Percentiles rank a stretch among this genome's conserved stretches.
Conservation (phyloP, 495 filamentous ascomycete species). For the Talaromyces proteolyticus region DNA sequence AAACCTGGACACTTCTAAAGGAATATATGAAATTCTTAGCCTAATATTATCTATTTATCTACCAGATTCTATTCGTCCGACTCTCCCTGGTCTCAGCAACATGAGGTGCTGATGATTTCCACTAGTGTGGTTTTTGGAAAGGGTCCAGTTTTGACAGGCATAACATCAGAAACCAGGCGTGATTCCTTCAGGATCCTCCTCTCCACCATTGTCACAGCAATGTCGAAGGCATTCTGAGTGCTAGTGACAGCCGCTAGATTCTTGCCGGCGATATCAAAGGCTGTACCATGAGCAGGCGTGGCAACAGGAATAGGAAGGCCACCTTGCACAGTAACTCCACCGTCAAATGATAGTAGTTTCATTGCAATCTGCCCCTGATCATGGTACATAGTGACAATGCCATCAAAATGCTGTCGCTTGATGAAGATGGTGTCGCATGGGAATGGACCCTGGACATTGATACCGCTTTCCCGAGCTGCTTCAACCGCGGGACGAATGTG, state of each 20-base stretch:
- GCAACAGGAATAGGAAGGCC: constrained; percentile 7
- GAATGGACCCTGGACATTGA: constrained; percentile 8
- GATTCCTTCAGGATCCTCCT: too few relatives aligned
- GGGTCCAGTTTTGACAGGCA: too few relatives aligned
- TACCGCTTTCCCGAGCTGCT: neutral
- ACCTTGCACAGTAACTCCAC: constrained; percentile 9
- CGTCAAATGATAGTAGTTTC: constrained; percentile 8
- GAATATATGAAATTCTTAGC: too few relatives aligned
- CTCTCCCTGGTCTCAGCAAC: too few relatives aligned
- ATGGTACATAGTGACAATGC: constrained; percentile 11
- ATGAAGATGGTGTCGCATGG: constrained; percentile 10
- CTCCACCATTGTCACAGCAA: too few relatives aligned
- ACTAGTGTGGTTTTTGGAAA: too few relatives aligned
- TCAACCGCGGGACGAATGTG: constrained; percentile 5
- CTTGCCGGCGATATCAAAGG: constrained; percentile 9
- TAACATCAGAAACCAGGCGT: too few relatives aligned
- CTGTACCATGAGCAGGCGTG: constrained; percentile 7
- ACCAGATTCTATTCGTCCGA: too few relatives aligned
- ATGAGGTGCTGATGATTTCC: too few relatives aligned
- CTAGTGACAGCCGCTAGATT: constrained; percentile 5
- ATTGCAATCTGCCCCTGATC: constrained; percentile 11
- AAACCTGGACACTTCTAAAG: too few relatives aligned
- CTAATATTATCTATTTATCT: too few relatives aligned
- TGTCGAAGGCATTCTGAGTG: constrained; percentile 7
- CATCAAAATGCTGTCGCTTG: constrained; percentile 5